Percentiles rank a stretch among this genome's conserved stretches.
Evolutionary conservation across 2,329 filamentous ascomycete genomes (phyloP).

Genomic region (Whalleya microplaca): DNA sequence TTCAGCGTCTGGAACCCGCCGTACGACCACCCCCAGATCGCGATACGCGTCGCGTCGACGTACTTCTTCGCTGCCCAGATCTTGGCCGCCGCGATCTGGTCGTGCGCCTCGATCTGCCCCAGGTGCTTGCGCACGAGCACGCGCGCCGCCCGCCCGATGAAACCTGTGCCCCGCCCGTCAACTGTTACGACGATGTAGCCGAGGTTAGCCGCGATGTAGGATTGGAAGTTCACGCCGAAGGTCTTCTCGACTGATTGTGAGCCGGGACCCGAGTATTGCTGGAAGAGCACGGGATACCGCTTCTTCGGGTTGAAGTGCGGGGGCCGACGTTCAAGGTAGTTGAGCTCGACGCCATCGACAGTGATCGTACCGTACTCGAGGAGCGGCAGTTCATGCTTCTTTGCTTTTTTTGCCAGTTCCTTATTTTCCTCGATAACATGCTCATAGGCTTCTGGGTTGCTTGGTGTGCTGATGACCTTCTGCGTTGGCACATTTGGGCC

Average conservation of each 20-base stretch:
- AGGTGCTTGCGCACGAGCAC: slow-evolving; percentile 83
- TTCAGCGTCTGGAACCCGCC: slow-evolving; percentile 96
- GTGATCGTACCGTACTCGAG: slow-evolving; percentile 82
- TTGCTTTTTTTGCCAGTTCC: slow-evolving; percentile 68
- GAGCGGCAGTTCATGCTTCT: slow-evolving; percentile 79
- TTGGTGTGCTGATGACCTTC: slow-evolving; percentile 83
- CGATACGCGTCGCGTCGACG: slow-evolving; percentile 79
- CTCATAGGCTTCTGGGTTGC: slow-evolving; percentile 65
- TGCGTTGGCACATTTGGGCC: slow-evolving; percentile 91
- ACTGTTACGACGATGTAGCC: slow-evolving; percentile 96
- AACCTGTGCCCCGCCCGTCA: slow-evolving; percentile 91
- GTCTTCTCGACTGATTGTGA: slow-evolving; percentile 83
- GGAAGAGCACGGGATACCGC: slow-evolving; percentile 92
- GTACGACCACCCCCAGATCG: slow-evolving; percentile 99
- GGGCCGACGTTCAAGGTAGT: slow-evolving; percentile 82
- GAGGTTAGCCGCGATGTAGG: slow-evolving; percentile 81
- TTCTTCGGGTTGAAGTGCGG: slow-evolving; percentile 84
- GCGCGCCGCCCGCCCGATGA: slow-evolving; percentile 80
- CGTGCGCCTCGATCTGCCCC: slow-evolving; percentile 80
- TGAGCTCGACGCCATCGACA: slow-evolving; percentile 75
- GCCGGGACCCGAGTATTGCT: slow-evolving; percentile 92
- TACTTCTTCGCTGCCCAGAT: slow-evolving; percentile 82
- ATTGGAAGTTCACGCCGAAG: slow-evolving; percentile 87
- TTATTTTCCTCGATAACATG: slow-evolving; percentile 79
- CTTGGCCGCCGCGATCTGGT: slow-evolving; percentile 90